Evolutionary conservation across 208 protist species (phyloP).

Genomic region (Wallacemonas rigidus): DNA sequence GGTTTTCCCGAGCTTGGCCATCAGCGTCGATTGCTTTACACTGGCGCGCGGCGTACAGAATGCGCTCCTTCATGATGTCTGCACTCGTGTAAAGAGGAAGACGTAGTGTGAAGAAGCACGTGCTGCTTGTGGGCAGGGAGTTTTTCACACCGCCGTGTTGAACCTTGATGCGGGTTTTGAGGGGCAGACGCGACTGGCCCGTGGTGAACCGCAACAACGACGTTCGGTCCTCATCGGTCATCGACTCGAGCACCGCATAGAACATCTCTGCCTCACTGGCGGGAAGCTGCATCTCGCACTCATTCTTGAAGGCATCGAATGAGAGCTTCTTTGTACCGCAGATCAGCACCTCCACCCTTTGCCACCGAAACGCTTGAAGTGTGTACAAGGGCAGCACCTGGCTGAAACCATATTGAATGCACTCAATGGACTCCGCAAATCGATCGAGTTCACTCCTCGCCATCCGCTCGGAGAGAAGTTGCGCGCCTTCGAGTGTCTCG

Average conservation of each 20-base stretch:
- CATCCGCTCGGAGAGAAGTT: slow-evolving; percentile 67
- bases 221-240: slow-evolving; percentile 86
- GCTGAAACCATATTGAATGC: slow-evolving; percentile 81
- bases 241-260: slow-evolving; percentile 63
- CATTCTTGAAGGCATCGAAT: slow-evolving; percentile 68
- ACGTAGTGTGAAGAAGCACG: slow-evolving; percentile 95
- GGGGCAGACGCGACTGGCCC: slow-evolving; percentile 82
- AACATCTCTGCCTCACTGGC: slow-evolving; percentile 67
- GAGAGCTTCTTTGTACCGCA: slow-evolving; percentile 82
- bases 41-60: slow-evolving; percentile 95
- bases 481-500: slow-evolving; percentile 37
- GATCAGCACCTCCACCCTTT: slow-evolving; percentile 80
- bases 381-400: slow-evolving; percentile 83
- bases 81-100: slow-evolving; percentile 88
- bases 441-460: slow-evolving; percentile 59
- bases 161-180: slow-evolving; percentile 88
- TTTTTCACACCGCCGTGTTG: slow-evolving; percentile 68
- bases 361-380: slow-evolving; percentile 85
- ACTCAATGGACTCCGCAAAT: slow-evolving; percentile 64
- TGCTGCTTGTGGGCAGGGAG: slow-evolving; percentile 90
- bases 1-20: slow-evolving; percentile 79
- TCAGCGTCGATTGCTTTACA: slow-evolving; percentile 96
- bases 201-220: slow-evolving; percentile 89
- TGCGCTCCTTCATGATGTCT: slow-evolving; percentile 88
- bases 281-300: slow-evolving; percentile 78